A percentile compares a stretch with the other conserved stretches of the same genome.
Conservation (phyloP, 176 grass and related monocot species). For the Triticum timopheevii region DNA sequence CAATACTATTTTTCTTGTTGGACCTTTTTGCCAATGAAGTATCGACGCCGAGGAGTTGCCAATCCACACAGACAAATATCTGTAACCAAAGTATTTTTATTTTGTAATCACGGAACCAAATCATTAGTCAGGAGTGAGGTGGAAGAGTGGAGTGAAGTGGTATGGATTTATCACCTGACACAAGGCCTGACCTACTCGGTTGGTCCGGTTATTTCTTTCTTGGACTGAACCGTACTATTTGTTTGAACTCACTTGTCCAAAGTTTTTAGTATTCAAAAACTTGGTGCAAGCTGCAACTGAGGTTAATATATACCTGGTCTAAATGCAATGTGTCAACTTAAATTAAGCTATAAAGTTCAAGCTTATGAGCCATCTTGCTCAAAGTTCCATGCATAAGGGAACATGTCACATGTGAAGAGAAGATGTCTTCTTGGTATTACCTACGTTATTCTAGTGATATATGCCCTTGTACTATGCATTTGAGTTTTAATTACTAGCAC, state of each 20-base stretch:
- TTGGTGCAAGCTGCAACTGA: neutral
- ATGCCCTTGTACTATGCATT: neutral
- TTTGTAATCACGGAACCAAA: neutral
- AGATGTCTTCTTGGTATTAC: neutral
- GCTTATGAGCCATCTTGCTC: too few species aligned
- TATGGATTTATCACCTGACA: neutral
- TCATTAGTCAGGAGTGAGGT: conserved; percentile 4
- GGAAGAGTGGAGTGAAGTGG: neutral
- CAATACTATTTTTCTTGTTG: neutral
- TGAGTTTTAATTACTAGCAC: neutral
- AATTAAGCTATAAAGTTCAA: neutral
- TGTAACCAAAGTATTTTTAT: neutral
- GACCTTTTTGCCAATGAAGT: neutral
- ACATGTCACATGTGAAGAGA: neutral
- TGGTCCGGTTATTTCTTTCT: neutral
- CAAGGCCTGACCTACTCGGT: neutral
- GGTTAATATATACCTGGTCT: neutral
- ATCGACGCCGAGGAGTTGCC: neutral
- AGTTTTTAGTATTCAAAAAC: conserved; percentile 5
- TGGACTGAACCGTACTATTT: neutral
- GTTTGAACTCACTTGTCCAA: neutral
- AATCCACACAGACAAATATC: neutral
- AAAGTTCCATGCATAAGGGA: neutral
- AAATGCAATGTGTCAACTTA: conserved; percentile 47
- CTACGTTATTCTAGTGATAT: neutral